Percentiles rank a stretch among this genome's conserved stretches.
phyloP scores from a whole-genome alignment of 2,329 filamentous ascomycete genomes.

The Fusarium pseudograminearum region DNA sequence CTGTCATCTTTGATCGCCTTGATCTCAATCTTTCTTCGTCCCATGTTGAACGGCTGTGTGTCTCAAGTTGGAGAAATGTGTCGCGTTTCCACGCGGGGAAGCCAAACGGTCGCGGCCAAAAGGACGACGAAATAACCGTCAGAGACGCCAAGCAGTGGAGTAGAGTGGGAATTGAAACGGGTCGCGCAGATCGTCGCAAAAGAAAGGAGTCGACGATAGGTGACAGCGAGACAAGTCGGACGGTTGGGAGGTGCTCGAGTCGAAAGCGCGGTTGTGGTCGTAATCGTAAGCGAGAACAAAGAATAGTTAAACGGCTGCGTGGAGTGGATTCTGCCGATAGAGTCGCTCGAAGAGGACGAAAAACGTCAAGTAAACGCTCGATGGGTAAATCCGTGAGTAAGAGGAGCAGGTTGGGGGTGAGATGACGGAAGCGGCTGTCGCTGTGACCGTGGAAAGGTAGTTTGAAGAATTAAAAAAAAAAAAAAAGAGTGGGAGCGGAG shows the following conservation, averaged over 20 bases:
- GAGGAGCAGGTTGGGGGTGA: slow-evolving; percentile 21
- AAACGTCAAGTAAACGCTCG: slow-evolving; percentile 17
- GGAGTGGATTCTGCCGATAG: slow-evolving; percentile 23
- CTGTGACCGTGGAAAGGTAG: slow-evolving; percentile 24
- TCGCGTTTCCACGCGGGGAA: slow-evolving; percentile 44
- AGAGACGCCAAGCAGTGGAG: slow-evolving; percentile 14
- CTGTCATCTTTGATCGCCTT: slow-evolving; percentile 99
- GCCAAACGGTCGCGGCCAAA: slow-evolving; percentile 25
- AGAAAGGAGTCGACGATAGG: slow-evolving; percentile 3
- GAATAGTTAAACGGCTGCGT: slow-evolving; percentile 26
- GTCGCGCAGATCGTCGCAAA: slow-evolving; percentile 27
- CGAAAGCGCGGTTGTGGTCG: slow-evolving; percentile 13
- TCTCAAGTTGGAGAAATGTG: slow-evolving; percentile 28
- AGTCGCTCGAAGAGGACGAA: slow-evolving; percentile 16
- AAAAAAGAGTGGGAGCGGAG: slow-evolving; percentile 37
- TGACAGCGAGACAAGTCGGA: slow-evolving; percentile 17
- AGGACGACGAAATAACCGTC: slow-evolving; percentile 28
- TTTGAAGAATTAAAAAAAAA: slow-evolving; percentile 27
- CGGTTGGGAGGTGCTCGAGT: slow-evolving; percentile 20
- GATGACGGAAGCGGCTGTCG: slow-evolving; percentile 41
- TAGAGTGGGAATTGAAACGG: slow-evolving; percentile 12
- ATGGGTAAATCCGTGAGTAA: slow-evolving; percentile 23
- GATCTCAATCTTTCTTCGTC: slow-evolving; percentile 99
- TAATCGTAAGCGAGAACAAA: slow-evolving; percentile 41
- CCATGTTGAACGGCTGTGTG: slow-evolving; percentile 69